Evolutionary conservation across 441 rosid species (phyloP), one percentile per base, ranked within the genome.

Genomic region (Erodium texanum): DNA sequence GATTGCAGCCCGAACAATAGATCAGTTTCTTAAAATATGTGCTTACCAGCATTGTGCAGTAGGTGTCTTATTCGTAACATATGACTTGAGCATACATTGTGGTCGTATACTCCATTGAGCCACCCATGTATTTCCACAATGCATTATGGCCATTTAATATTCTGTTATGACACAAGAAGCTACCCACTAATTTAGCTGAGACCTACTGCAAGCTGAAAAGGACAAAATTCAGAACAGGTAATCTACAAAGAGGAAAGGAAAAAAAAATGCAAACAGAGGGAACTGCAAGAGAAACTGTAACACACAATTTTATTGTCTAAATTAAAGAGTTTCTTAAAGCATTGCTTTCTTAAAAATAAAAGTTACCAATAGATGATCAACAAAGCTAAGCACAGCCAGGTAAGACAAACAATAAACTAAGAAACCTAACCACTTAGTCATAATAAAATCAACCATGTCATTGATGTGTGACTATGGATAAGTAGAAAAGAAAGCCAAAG

Each of bases 101-200:
- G 97, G 96, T 71, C 74, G 87, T 78, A 78, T 73, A 70, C 96
- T 91, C 93, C 90, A 91, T 72, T 89, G 97, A 77, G 93, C 86
- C 76, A 87, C 86, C 65, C 83, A 82, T 59, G 97, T 81, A 54
- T 81, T 89, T 83, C 96, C 96, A 78, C 78, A 87, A 73, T 87
- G 92, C 77, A 84, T 56, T 24, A 86, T 73, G 64, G 93, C 97
- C 99, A 94, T 91, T 73, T 29, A 64, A 74, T 70, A 18, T n/a
- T 15, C 59, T 52, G 6, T n/a, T 52, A 52, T 0, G 2, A 52
- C 10, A 18, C 59, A 19, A 52, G 22, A 52, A 18, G 8, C 59
- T 9, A 18, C 16, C 59, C 22, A 18, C 59, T 52, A 52, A 52
- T 52, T 52, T 18, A 18, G 22, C 59, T 48, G 54, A 48, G n/a